Evolutionary conservation across 163 green algal species (phyloP), one percentile per base, ranked within the genome.

Genomic region (Smithsoniella earleae): DNA sequence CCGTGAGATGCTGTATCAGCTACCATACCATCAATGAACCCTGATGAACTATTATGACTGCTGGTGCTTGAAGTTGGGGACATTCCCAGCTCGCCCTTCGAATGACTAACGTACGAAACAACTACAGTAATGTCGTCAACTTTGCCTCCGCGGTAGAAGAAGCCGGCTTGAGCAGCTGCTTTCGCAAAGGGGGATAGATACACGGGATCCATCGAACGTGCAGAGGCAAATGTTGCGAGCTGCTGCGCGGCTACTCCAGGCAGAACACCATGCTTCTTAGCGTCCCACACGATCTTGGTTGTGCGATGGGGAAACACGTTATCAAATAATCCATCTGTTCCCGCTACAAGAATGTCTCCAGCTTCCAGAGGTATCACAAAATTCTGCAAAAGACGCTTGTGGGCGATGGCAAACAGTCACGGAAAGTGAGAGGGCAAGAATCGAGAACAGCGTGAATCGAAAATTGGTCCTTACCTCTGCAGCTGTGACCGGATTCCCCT

Each of bases 281-380:
- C 33, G 31, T 82, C 31, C 36, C 44, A 73, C 22, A 82, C 75
- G 16, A 85, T 49, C 20, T 49, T 63, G 6, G 22, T 73, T 2
- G 90, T 77, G 74, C 97, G 92, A 38, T 92, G 82, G 34, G 88
- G 78, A 58, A 91, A 97, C 4, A 97, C 87, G 81, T 98, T 98
- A 84, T 98, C 92, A 79, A 93, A 97, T 34, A 98, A 76, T 4
- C 93, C 93, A 79, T 98, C 93, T 0, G 91, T 96, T 54, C 85
- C 93, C 8, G 87, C 58, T 13, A 98, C 79, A 0, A 98, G 73
- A 0, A 97, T 77, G 75, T 98, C 93, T 0, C 91, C 91, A 38
- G 76, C 44, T 74, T 77, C 62, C 18, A 96, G 75, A 1, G 76
- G 46, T 3, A 96, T 63, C 30, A 82, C 65, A 33, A 85, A 91